Base-by-base conservation (phyloP, 345 rosid genomes). In the Linum usitatissimum region DNA sequence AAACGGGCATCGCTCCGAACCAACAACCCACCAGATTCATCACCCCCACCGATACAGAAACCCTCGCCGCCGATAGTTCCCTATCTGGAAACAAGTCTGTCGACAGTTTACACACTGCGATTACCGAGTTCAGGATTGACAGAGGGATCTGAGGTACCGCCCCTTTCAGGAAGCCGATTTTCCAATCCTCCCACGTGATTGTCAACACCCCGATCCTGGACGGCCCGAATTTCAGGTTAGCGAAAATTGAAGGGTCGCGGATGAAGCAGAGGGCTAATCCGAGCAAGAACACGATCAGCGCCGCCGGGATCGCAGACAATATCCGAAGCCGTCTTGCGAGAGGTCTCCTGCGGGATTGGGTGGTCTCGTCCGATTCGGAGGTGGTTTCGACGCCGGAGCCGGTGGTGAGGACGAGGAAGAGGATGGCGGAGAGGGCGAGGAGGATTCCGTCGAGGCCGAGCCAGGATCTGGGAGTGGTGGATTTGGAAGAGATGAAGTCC, bases 1-100 rank as follows among this genome's bases (percentile, higher is more conserved):
- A 90, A 3, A 87, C 92, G 0, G 97, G 95, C 97, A 90, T 90
- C 0, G 97, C 97, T 2, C 97, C 97, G 1, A 86, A 90, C 97
- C 92, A 87, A 66, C 97, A 90, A 0, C 97, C 95, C 0, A 85
- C 78, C 31, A 90, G 75, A 64, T 90, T 90, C 97, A 87, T 90
- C 4, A 68, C 2, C 36, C 97, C 97, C 39, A 87, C 97, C 18
- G 91, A 86, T 3, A 87, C 36, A 0, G 95, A 85, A 23, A 90
- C 97, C 28, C 63, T 82, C 0, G 90, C 76, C 0, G 87, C 97
- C 1, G 95, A 90, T 19, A 85, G 54, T 71, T 90, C 81, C 48
- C 73, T 68, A 23, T 77, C 88, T 0, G 84, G 90, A 15, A 90
- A 90, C 78, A 90, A 69, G 71, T 90, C 97, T 20, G 70, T 83